Conservation (phyloP, 345 rosid species). For the Aquilaria yunnanensis region DNA sequence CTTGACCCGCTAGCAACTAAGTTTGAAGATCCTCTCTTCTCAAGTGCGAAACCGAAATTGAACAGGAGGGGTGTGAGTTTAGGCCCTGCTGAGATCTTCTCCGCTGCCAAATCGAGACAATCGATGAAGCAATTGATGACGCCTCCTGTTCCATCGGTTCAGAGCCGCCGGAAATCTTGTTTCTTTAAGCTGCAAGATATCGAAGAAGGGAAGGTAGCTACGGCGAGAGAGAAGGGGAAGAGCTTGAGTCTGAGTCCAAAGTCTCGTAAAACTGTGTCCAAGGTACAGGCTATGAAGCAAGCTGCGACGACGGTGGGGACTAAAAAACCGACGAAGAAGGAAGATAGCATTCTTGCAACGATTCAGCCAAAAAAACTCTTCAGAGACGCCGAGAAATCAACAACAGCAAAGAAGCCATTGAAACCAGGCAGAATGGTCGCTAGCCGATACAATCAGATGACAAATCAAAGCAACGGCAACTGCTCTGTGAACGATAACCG, state of each 20-base stretch:
- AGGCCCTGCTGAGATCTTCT: conserved; percentile 77
- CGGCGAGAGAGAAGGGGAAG: conserved; percentile 58
- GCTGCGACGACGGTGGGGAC: conserved; percentile 62
- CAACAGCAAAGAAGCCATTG: conserved; percentile 38
- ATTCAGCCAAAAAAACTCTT: conserved; percentile 85
- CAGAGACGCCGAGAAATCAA: conserved; percentile 69
- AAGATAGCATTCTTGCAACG: conserved; percentile 37
- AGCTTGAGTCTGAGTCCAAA: conserved; percentile 76
- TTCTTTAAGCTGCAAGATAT: conserved; percentile 80
- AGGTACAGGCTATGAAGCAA: conserved; percentile 44
- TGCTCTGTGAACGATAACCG: conserved; percentile 27
- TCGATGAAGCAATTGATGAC: conserved; percentile 36
- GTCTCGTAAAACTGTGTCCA: conserved; percentile 47
- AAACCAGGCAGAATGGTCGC: conserved; percentile 73
- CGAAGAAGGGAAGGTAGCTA: conserved; percentile 60
- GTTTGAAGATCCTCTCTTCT: conserved; percentile 35
- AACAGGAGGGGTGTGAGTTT: conserved; percentile 75
- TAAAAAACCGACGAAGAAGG: conserved; percentile 64
- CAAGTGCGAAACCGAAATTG: conserved; percentile 34
- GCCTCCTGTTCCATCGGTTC: conserved; percentile 60
- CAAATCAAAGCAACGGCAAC: conserved; percentile 24
- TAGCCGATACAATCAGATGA: conserved; percentile 61
- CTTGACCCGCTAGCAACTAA: conserved; percentile 10
- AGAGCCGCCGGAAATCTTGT: conserved; percentile 80
- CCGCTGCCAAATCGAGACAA: conserved; percentile 36